Evolutionary conservation across 2,329 filamentous ascomycete genomes (phyloP).

Genomic region (Stromatinia cepivora): DNA sequence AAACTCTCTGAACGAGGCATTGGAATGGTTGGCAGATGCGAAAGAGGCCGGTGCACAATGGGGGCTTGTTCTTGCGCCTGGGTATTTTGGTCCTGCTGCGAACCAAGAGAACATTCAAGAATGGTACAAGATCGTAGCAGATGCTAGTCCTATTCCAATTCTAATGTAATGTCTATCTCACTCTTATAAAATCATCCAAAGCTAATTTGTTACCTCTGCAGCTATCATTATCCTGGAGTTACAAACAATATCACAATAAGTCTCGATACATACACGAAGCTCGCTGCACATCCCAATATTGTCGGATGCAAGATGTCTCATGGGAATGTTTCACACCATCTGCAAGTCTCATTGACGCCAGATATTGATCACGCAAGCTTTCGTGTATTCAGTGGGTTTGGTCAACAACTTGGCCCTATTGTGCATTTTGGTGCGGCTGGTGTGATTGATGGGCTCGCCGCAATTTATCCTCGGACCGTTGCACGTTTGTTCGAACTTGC

Average conservation of each 20-base stretch:
- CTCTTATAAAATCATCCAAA: not conserved
- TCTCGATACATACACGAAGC: slow-evolving; percentile 54
- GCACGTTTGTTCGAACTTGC: slow-evolving; percentile 55
- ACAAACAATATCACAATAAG: slow-evolving; percentile 61
- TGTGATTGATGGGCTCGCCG: slow-evolving; percentile 65
- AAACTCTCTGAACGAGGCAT: slow-evolving; percentile 56
- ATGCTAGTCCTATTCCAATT: slow-evolving; percentile 59
- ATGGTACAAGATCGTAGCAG: slow-evolving; percentile 61
- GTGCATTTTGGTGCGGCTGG: slow-evolving; percentile 16
- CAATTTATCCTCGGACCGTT: slow-evolving; percentile 60
- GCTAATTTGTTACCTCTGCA: slow-evolving; percentile 28
- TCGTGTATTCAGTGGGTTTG: slow-evolving; percentile 54
- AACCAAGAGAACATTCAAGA: slow-evolving; percentile 57
- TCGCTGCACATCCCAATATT: slow-evolving; percentile 63
- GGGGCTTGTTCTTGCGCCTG: slow-evolving; percentile 61
- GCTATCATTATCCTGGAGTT: slow-evolving; percentile 59
- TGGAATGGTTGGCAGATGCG: slow-evolving; percentile 50
- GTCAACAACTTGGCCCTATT: slow-evolving; percentile 17
- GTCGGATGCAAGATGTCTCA: slow-evolving; percentile 68
- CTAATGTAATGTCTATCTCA: slow-evolving; percentile 50
- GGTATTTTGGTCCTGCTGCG: slow-evolving; percentile 48
- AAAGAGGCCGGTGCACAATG: slow-evolving; percentile 61
- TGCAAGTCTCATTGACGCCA: slow-evolving; percentile 58
- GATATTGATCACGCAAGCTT: slow-evolving; percentile 58
- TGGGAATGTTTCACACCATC: slow-evolving; percentile 61